Conservation (phyloP, 177 flowering plant species). For the Vitis hybrid region DNA sequence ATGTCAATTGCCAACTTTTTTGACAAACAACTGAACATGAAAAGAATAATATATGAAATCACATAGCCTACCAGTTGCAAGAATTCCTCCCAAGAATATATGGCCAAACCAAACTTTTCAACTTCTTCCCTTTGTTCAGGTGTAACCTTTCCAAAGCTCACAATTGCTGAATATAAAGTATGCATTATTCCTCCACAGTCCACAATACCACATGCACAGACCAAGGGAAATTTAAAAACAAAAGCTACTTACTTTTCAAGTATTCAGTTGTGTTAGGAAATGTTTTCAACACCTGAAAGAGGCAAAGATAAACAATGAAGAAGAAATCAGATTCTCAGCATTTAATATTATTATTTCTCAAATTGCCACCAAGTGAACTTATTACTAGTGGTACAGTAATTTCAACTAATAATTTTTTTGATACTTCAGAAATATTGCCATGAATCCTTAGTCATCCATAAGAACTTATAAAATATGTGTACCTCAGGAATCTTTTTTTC, state of each 20-base stretch:
- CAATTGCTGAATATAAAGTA: slow-evolving; percentile 55
- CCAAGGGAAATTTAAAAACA: slow-evolving; percentile 2
- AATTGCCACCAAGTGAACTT: neutral
- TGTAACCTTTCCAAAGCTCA: slow-evolving; percentile 89
- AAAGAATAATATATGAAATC: neutral
- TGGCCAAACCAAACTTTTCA: slow-evolving; percentile 54
- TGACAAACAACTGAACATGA: neutral
- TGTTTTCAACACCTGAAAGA: slow-evolving; percentile 80
- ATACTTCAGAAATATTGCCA: too few species aligned
- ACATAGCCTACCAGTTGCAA: slow-evolving; percentile 56
- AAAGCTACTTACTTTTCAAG: slow-evolving; percentile 66
- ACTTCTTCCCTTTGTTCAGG: slow-evolving; percentile 59
- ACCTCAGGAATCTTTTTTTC: slow-evolving; percentile 93
- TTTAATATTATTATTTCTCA: neutral
- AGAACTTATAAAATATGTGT: slow-evolving; percentile 8
- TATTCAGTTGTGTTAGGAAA: slow-evolving; percentile 58
- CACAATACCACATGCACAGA: neutral
- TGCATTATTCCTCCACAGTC: neutral
- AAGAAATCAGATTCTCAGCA: neutral
- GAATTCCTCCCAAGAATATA: slow-evolving; percentile 90
- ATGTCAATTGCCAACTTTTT: too few species aligned
- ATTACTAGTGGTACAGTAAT: too few species aligned
- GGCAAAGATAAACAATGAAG: slow-evolving; percentile 4
- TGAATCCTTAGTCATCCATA: neutral
- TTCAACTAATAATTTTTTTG: too few species aligned